Evolutionary conservation across 1,284 basidiomycete genomes (phyloP), one percentile per base, ranked within the genome.

Genomic region (Microstroma glucosiphilum): DNA sequence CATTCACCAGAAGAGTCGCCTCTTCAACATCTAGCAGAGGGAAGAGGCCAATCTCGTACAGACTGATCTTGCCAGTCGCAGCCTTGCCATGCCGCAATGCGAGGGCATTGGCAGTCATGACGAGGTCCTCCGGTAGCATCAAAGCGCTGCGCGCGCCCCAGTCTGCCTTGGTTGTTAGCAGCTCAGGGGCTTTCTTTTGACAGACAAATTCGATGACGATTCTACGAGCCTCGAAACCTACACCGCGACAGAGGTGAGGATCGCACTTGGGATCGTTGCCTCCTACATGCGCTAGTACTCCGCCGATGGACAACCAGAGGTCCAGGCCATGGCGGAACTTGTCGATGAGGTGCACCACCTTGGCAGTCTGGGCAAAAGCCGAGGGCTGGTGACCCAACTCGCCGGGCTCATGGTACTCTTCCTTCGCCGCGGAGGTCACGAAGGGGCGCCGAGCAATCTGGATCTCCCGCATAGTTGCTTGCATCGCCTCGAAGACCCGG

Each of bases 11-110:
- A 56, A 71, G 70, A 1, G 66, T 68, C 1, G 75, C 73, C 40
- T 70, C 64, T 4, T 69, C 66, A 1, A 77, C 78, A 37, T 80
- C 79, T 30, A 79, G 73, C 49, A 80, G 69, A 0, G 79, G 79
- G 40, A 80, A 77, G 53, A 81, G 37, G 30, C 71, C 71, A 11
- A 73, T 59, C 48, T 81, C 78, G 8, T 68, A 67, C 37, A 70
- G 37, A 11, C 60, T 65, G 48, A 72, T 46, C 42, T 67, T 67
- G 15, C 59, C 65, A 13, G 64, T 26, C n/a, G 65, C 67, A 7
- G 68, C 61, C 9, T 62, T 66, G 15, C 69, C 66, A 19, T 72
- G 64, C n/a, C 71, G 58, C 8, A 42, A 46, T 8, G 73, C 67
- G 17, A 71, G 60, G 25, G 73, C 62, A n/a, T 59, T 49, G 0